Base-by-base conservation (phyloP, 2,329 filamentous ascomycete genomes). In the Fusarium sp. region DNA sequence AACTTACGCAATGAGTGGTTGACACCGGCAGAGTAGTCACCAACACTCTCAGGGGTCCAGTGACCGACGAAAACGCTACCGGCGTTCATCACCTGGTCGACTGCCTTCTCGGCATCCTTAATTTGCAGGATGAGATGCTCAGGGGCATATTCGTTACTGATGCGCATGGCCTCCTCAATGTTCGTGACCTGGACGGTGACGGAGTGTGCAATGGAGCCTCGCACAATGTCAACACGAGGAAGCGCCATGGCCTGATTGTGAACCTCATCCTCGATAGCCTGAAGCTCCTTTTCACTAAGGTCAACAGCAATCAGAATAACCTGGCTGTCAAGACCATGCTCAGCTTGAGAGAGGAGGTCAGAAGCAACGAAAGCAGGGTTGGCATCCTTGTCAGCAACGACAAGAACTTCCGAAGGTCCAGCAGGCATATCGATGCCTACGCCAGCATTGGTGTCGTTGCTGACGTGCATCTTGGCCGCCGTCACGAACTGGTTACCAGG, bases 401-500 rank as follows among this genome's bases (percentile, higher is more conserved):
- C 95, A n/a, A 99, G 85, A 4, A 99, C 93, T 76, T 99, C 95
- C 32, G 93, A 97, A 0, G 95, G 95, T 0, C 95, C 95, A 32
- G 95, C 95, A 10, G 95, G 95, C 95, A 99, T 99, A 74, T 99
- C 95, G 71, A 99, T 99, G 77, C 92, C 90, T 36, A 97, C 93
- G 22, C 92, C 91, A 11, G 95, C 95, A 58, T 93, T 96, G 40
- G 95, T 98, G 75, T 99, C 95, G 77, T 99, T 99, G 77, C 90
- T 92, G 39, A 99, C 95, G 70, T 93, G 85, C 95, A 99, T 99
- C 85, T 99, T 99, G 48, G 92, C 95, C 1, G 95, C 95, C 0
- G 95, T 99, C 36, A 99, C 95, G 74, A 98, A 99, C 77, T 98
- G 95, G 79, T 99, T 99, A 32, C 95, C 95, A 3, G 95, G 95